Evolutionary conservation across 768 basidiomycete species (phyloP), one percentile per base, ranked within the genome.

Genomic region (Leccinum imitatum): DNA sequence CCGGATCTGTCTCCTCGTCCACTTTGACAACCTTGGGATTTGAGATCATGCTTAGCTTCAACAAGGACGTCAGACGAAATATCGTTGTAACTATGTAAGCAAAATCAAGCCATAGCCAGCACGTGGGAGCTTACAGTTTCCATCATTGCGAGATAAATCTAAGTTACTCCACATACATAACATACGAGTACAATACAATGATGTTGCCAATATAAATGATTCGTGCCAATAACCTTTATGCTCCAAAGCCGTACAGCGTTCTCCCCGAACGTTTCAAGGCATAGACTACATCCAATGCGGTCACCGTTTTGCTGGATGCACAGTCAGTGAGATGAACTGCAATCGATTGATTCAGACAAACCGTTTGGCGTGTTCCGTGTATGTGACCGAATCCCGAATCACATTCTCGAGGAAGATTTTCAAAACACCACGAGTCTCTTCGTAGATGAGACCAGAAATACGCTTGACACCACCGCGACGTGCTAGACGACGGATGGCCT

Each of bases 391-490:
- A 76, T 93, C 91, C 62, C 91, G 86, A 71, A 93, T 91, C 53
- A 82, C 85, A 64, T 87, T 88, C 78, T 90, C 88, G 39, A 90
- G 80, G 83, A 91, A 91, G 69, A 91, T 90, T 79, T 92, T 93
- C 67, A 93, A 81, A n/a, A 92, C 90, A 78, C 90, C 89, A 69
- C 91, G 89, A 30, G 91, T 92, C 81, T 93, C 91, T 76, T 93
- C 91, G 75, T 92, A 91, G 75, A 91, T 90, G 60, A 91, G 82
- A 62, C 87, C 87, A 31, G 86, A 88, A 71, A 90, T 89, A 86
- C 87, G 87, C 81, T 93, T 93, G 65, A 93, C 91, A 85, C 91
- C 91, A 67, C 91, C 90, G 80, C 90, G 86, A 70, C 90, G 89
- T 51, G 90, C 90, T 60, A 93, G 85, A 79, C 90, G 89, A 77